Evolutionary conservation across 768 basidiomycete species (phyloP), one percentile per base, ranked within the genome.

Genomic region (Kwoniella pini): DNA sequence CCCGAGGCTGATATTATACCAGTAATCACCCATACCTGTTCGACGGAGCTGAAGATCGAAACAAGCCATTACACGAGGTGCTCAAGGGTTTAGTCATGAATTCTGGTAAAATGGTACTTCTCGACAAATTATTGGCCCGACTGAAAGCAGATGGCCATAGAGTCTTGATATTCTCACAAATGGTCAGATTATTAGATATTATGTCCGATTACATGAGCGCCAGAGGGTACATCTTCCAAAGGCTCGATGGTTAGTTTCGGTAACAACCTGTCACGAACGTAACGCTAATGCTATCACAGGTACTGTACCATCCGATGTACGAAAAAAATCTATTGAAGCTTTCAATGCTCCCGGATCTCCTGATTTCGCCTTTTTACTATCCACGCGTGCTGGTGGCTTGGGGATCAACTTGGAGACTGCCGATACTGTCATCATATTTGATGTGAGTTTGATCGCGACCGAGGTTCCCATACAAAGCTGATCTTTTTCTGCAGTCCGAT

Each of bases 381-480:
- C 94, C 19, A 99, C 96, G 13, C 87, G 96, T 61, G 96, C 96
- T 31, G 96, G 96, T 57, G 96, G 96, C 19, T 84, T 99, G 39
- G 96, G 96, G 51, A 98, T 98, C 84, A 99, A 99, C 80, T 83
- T 99, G 65, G 96, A 98, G 81, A 98, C 96, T 39, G 96, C 96
- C 15, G 87, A 99, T 80, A 99, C 96, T 2, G 95, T 98, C 71
- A 95, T 98, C 78, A 97, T 98, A 73, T 98, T 97, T 74, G 95
- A 99, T 53, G 72, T 74, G 53, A 57, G 70, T 60, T 43, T 12
- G 11, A 17, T 9, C 6, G 33, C 36, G 0, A 15, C 10, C 33
- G n/a, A 43, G 9, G 50, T 28, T 28, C 39, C 26, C 33, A 57
- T 55, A 6, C 7, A 26, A 42, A 51, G 48, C 43, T 24, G 49